Evolutionary conservation across 768 basidiomycete genomes (phyloP), one percentile per base, ranked within the genome.

Genomic region (Lentinula edodes): DNA sequence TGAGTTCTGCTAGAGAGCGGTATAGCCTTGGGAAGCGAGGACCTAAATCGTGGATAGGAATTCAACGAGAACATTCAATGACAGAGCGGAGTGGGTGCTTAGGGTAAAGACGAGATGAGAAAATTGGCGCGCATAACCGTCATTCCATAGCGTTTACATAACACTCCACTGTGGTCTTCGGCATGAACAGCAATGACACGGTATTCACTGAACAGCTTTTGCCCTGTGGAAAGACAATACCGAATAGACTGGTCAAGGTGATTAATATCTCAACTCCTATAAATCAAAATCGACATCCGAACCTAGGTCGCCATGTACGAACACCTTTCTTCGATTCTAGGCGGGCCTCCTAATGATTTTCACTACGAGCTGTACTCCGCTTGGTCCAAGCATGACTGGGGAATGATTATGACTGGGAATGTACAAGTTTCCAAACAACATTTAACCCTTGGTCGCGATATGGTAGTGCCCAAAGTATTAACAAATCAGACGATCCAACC

Each of bases 291-390:
- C 16, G 10, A 2, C 28, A 28, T 28, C 28, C 28, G 28, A 28
- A 28, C 9, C 4, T 66, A 98, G 93, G 91, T 85, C n/a, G 87
- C 95, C 0, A 80, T 95, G 82, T 95, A 95, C 65, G 95, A 98
- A 71, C 88, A 93, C 67, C 77, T 96, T 9, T 82, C 88, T 0
- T 64, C 71, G 3, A 75, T 88, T 35, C 74, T 75, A 9, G 90
- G 92, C 20, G 91, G 92, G 0, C 80, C 83, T 9, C 94, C 95
- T 0, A 92, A 90, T 64, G 66, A 74, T 13, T 71, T 77, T 48
- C 90, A 94, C 70, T 68, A 79, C 39, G 67, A 73, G 0, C 77
- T 97, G 34, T 97, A 98, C 69, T 72, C 81, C 0, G 75, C 77
- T 66, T 98, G 95, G 94, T 83, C 86, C 1, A 71, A 76, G 57